Base-by-base conservation (phyloP, 805 yeast genomes). In the Blastobotrys peoriensis region DNA sequence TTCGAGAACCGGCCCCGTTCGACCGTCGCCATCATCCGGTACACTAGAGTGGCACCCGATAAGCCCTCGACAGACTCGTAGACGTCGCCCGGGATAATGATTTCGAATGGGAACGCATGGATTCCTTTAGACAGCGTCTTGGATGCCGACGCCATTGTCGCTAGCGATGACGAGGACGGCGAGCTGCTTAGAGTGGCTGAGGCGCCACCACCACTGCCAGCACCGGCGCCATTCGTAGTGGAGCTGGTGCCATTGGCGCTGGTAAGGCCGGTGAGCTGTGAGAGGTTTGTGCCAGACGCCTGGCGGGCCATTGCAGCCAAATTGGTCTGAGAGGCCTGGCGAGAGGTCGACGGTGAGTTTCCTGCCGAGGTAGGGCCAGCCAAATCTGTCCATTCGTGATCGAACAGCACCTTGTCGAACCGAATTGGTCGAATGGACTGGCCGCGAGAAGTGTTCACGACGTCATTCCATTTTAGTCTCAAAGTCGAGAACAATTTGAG, bases 61-160 rank as follows among this genome's bases (percentile, higher is more conserved):
- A 88, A 69, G 8, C 97, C 96, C 60, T 89, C 96, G 5, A 93
- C 81, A 21, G 94, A 81, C 62, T 93, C 98, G 1, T 87, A 80
- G 38, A 84, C 72, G 33, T 79, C 71, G 1, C 98, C 98, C 0
- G 96, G 96, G 18, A 91, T 59, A 19, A 88, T 73, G 0, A 91
- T 75, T 49, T 82, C 82, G 61, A 93, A 93, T 0, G 98, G 97
- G 55, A 93, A 78, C 58, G 85, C 95, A 59, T 91, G 88, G 62
- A 85, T 85, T 0, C 98, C 98, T 25, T 43, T 51, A 3, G 38
- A 19, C 8, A 58, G 46, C 3, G 52, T 49, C 17, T 48, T 38
- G 4, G 36, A n/a, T 5, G 35, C 10, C 36, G 43, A 33, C 9
- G 36, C 21, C 13, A 39, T 13, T 2, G n/a, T 18, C 8, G 38